These are phyloP conservation scores for Schizophyllum commune DNA, from an alignment of 1,284 basidiomycete species.

Conservation along the genomic window DNA sequence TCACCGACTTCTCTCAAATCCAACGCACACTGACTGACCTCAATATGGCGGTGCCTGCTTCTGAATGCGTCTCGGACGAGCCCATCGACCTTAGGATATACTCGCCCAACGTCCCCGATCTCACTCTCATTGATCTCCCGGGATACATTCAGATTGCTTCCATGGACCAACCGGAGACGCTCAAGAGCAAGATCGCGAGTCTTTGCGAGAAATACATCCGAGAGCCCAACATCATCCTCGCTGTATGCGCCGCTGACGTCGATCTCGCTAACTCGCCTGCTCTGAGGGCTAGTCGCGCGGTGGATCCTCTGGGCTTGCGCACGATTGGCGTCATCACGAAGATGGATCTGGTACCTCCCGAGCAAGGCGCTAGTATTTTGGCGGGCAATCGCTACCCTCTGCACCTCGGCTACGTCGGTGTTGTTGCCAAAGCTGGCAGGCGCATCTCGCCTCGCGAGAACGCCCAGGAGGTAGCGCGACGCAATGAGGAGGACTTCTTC, in stretches of 20 bases:
- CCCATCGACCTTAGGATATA: constrained; percentile 97
- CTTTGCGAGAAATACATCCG: constrained; percentile 97
- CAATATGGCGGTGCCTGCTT: constrained; percentile 86
- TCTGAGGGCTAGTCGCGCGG: constrained; percentile 84
- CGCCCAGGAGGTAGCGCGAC: constrained; percentile 45
- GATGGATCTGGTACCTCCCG: constrained; percentile 93
- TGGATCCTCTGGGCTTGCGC: constrained; percentile 90
- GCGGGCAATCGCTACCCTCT: constrained; percentile 94
- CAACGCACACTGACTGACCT: constrained; percentile 92
- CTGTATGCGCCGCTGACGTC: constrained; percentile 97
- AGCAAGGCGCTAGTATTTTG: constrained; percentile 77
- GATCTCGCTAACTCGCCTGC: constrained; percentile 98
- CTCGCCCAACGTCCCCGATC: constrained; percentile 92
- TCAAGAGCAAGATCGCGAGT: constrained; percentile 87
- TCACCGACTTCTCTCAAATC: constrained; percentile 85
- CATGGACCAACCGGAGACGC: constrained; percentile 90
- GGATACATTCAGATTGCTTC: constrained; percentile 96
- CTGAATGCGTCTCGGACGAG: constrained; percentile 88
- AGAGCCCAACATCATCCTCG: constrained; percentile 96
- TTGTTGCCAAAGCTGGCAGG: constrained; percentile 80
- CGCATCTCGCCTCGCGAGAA: constrained; percentile 35
- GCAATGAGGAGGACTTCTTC: constrained; percentile 82
- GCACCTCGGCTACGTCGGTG: constrained; percentile 94
- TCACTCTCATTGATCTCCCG: constrained; percentile 95
- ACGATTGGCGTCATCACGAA: constrained; percentile 99